Base-by-base conservation (phyloP, 164 flowering plant species). In the Tinospora cordifolia region DNA sequence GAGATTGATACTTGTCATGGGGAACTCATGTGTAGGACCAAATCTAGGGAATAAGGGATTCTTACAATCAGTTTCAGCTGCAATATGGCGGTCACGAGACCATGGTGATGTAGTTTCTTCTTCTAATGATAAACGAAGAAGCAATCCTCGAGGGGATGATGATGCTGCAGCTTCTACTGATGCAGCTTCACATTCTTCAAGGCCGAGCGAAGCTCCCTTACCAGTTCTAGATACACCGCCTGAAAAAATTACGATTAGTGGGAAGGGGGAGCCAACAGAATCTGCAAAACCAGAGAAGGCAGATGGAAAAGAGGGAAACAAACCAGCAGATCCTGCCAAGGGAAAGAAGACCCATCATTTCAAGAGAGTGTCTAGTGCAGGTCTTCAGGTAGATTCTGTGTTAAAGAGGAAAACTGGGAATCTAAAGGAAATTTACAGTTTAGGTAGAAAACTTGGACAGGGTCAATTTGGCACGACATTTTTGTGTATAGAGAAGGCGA, bases 401-500 rank as follows among this genome's bases (percentile, higher is more conserved):
- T 71, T 88, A 40, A 84, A 83, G 30, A 75, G 89, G 69, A 84
- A 84, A 62, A 84, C 90, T 0, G 86, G 65, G 69, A 87, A 86
- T 64, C 60, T 88, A 66, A 89, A 87, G 81, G 91, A 86, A 17
- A 39, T 75, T 3, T 89, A 82, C 58, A 81, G 63, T 69, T 65
- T 87, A 58, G 94, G 94, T 5, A 66, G 85, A 72, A 87, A 89
- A 74, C 77, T 89, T 14, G 93, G 93, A 10, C 90, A 87, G 70
- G 93, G 93, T 30, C 93, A 88, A 63, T 88, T 88, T 57, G 93
- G 90, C 51, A 86, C 86, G 0, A 88, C 90, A 6, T 87, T 75
- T 68, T 74, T 83, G 0, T 86, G 90, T 47, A 14, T 79, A 0
- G 86, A 83, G 79, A 89, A 89, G 74, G 79, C n/a, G 0, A 77